A percentile compares a stretch with the other conserved stretches of the same genome.
Conservation (phyloP, 352 stramenopile species). For the Phytophthora capsici region DNA sequence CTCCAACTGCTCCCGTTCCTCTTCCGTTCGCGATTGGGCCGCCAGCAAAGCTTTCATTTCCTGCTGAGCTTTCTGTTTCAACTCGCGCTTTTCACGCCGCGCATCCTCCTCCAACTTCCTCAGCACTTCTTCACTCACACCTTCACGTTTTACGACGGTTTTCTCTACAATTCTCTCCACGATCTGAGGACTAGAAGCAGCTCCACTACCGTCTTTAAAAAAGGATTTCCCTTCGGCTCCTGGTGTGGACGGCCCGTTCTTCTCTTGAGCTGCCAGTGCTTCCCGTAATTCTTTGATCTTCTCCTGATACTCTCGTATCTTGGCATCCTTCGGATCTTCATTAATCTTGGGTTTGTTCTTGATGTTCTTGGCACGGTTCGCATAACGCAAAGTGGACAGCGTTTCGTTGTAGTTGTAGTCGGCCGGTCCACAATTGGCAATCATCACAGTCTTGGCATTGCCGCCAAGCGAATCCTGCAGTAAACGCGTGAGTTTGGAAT, state of each 20-base stretch:
- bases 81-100: slow-evolving; percentile 70
- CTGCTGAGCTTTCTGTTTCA: slow-evolving; percentile 73
- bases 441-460: slow-evolving; percentile 98
- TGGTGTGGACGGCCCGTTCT: slow-evolving; percentile 29
- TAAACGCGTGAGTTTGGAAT: slow-evolving; percentile 91
- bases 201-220: slow-evolving; percentile 25
- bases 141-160: slow-evolving; percentile 76
- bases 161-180: slow-evolving; percentile 78
- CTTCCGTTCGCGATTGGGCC: slow-evolving; percentile 87
- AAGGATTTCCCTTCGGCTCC: slow-evolving; percentile 23
- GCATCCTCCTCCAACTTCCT: slow-evolving; percentile 81
- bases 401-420: slow-evolving; percentile 98
- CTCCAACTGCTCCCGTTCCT: slow-evolving; percentile 87
- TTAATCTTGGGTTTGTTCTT: slow-evolving; percentile 95
- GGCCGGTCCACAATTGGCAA: slow-evolving; percentile 95
- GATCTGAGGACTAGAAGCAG: slow-evolving; percentile 49
- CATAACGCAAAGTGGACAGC: slow-evolving; percentile 93
- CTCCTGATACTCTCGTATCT: slow-evolving; percentile 66
- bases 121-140: slow-evolving; percentile 80
- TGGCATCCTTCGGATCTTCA: slow-evolving; percentile 86
- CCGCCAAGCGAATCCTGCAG: slow-evolving; percentile 93
- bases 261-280: slow-evolving; percentile 63
- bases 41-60: slow-evolving; percentile 88
- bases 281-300: slow-evolving; percentile 69
- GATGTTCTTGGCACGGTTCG: slow-evolving; percentile 94